phyloP scores from a whole-genome alignment of 352 stramenopile species.

The Thalassiosira mediterranea region DNA sequence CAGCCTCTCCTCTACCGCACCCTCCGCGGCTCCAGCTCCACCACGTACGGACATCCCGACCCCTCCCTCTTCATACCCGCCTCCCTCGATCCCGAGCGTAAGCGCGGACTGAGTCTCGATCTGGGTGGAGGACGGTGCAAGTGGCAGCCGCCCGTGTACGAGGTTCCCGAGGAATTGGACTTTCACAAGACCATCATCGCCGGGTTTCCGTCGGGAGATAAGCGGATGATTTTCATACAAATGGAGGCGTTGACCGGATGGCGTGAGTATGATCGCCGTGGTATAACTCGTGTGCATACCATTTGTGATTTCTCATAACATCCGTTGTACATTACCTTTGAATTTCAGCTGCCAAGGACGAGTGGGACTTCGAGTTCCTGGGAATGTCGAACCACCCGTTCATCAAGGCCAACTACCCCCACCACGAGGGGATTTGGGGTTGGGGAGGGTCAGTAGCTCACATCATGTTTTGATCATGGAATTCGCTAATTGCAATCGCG shows the following conservation, averaged over 20 bases:
- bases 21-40: too few species aligned
- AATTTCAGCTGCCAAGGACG: conserved; percentile 40
- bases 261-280: conserved; percentile 14
- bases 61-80: background rate
- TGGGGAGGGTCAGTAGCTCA: too few species aligned
- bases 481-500: too few species aligned
- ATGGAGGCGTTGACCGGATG: conserved; percentile 49
- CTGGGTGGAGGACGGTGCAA: conserved; percentile 29
- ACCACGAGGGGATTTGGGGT: conserved; percentile 34
- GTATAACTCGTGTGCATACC: background rate
- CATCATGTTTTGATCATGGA: too few species aligned
- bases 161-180: conserved; percentile 27
- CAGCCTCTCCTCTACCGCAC: too few species aligned
- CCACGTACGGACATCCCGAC: too few species aligned
- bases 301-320: conserved; percentile 8
- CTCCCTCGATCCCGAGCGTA: background rate
- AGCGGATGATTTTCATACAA: conserved; percentile 41
- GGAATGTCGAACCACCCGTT: conserved; percentile 56
- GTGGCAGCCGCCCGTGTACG: conserved; percentile 17
- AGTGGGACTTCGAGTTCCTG: conserved; percentile 55
- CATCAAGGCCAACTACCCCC: conserved; percentile 61
- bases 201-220: conserved; percentile 42
- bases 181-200: conserved; percentile 43
- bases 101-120: conserved; percentile 17
- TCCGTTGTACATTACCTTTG: background rate